Evolutionary conservation across 495 filamentous ascomycete species (phyloP), one percentile per base, ranked within the genome.

Genomic region (Xylaria bambusicola): DNA sequence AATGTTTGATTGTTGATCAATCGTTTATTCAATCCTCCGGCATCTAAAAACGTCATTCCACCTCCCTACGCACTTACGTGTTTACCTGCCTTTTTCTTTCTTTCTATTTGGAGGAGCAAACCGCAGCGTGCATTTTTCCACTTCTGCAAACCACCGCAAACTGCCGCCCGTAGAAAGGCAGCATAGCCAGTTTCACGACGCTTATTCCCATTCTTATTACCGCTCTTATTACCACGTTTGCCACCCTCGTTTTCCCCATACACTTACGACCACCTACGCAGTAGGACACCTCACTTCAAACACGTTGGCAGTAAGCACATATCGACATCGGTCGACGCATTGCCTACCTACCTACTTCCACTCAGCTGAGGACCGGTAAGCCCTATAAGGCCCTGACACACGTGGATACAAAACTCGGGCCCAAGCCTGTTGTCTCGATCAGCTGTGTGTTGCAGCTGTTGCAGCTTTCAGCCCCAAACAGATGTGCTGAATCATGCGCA

Each of bases 1-100:
- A 51, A 49, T 10, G 8, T 60, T 57, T 60, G 65, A 59, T 66
- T 66, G 65, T 70, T 65, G 62, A 64, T 69, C 63, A 62, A 64
- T 69, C 56, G 21, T 12, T 15, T 26, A 35, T 46, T 35, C 52
- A 24, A 2, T 26, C 61, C 35, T 45, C 33, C 18, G 48, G 21
- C 33, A 35, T 53, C 21, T 62, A 47, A 6, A 24, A 27, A n/a
- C 20, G 7, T 38, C 20, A 24, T n/a, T 13, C 20, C 12, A 50
- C 27, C 46, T 35, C 23, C 24, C 36, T 40, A 5, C 35, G 17
- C 15, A 6, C 8, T 38, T 15, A 38, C 31, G 10, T n/a, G n/a
- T n/a, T n/a, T 33, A 33, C 10, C 5, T 33, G 10, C 29, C 29
- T 33, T 5, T 10, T 33, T 5, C 29, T 5, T 33, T 5, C 5